Conservation (phyloP, 1,284 basidiomycete genomes). For the Ceratobasidium sp. region DNA sequence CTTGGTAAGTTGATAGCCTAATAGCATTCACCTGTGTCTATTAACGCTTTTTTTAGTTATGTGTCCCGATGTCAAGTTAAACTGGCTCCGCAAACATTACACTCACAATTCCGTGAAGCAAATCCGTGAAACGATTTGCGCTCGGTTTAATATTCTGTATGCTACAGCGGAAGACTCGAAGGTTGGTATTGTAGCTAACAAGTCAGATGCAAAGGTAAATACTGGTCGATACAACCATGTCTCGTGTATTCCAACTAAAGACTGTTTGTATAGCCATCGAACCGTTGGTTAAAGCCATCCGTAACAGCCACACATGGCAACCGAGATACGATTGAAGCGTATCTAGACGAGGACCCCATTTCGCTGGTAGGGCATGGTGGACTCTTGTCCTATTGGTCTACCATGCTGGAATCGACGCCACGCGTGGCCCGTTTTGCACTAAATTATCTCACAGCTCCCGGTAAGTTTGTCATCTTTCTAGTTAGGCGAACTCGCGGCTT, state of each 20-base stretch:
- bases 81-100: constrained; percentile 20
- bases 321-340: constrained; percentile 3
- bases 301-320: too few relatives aligned
- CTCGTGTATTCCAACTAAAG: not conserved
- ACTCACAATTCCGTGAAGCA: not conserved
- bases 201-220: not conserved
- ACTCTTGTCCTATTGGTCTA: too few relatives aligned
- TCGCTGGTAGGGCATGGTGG: too few relatives aligned
- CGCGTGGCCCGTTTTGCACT: not conserved
- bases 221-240: not conserved
- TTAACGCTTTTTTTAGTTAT: constrained; percentile 1
- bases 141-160: not conserved
- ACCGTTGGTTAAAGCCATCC: not conserved
- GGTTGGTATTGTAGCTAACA: not conserved
- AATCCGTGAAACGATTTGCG: not conserved
- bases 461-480: not conserved
- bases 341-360: too few relatives aligned
- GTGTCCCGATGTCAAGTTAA: constrained; percentile 16
- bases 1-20: constrained; percentile 5
- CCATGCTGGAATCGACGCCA: too few relatives aligned
- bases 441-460: constrained; percentile 12
- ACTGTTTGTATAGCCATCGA: not conserved
- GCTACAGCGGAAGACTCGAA: not conserved
- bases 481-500: not conserved
- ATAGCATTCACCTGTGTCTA: too few relatives aligned